Percentiles rank a stretch among this genome's conserved stretches.
Evolutionary conservation across 2,329 filamentous ascomycete species (phyloP).

Genomic region (Didymosphaeria variabile): DNA sequence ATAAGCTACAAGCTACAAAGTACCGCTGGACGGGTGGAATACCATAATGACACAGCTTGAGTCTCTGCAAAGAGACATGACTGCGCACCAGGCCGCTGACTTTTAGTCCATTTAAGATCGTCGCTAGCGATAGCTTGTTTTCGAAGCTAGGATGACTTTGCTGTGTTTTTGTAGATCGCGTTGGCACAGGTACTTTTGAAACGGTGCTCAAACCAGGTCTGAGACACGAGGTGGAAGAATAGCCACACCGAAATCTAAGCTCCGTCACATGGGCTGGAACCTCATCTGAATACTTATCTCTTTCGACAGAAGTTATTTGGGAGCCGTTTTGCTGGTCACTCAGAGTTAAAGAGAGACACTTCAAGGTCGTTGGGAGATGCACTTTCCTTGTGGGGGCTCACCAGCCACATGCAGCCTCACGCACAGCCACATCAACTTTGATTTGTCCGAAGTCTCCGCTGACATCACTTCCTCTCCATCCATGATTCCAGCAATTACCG

Average conservation of each 20-base stretch:
- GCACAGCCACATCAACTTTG: neutral
- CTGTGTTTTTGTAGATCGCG: conserved; percentile 6
- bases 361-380: neutral
- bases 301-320: neutral
- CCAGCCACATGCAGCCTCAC: neutral
- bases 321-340: neutral
- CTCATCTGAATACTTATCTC: neutral
- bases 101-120: conserved; percentile 1
- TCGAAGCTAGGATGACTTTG: neutral
- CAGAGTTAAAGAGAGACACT: neutral
- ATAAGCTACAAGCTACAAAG: neutral
- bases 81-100: neutral
- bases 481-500: neutral
- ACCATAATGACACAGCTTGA: neutral
- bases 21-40: neutral
- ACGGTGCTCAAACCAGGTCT: conserved; percentile 8
- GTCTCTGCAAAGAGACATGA: no score
- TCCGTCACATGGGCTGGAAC: neutral
- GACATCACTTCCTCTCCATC: neutral
- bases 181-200: neutral
- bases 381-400: neutral
- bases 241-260: neutral
- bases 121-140: conserved; percentile 3
- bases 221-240: conserved; percentile 7
- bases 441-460: neutral